Conservation (phyloP, 495 filamentous ascomycete genomes). For the Entonaema liquescens region DNA sequence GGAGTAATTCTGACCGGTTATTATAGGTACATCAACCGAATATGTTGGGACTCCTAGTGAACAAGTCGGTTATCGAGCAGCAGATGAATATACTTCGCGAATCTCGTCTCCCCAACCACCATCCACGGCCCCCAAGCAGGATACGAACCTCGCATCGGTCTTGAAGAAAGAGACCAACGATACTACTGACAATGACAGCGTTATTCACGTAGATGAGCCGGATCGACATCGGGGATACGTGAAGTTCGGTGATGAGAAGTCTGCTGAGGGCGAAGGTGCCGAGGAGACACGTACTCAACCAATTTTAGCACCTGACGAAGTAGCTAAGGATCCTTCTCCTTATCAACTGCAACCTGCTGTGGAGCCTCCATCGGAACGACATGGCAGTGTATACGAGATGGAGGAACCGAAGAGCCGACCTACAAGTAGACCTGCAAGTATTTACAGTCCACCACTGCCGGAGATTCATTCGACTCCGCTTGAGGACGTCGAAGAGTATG, state of each 20-base stretch:
- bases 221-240: conserved; percentile 65
- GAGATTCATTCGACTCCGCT: conserved; percentile 73
- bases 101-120: conserved; percentile 69
- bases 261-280: conserved; percentile 57
- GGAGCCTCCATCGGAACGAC: conserved; percentile 69
- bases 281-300: conserved; percentile 70
- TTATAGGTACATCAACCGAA: conserved; percentile 53
- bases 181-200: conserved; percentile 55
- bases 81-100: conserved; percentile 78
- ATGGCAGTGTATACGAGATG: conserved; percentile 66
- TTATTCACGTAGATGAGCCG: conserved; percentile 83
- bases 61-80: conserved; percentile 81
- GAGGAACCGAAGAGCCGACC: conserved; percentile 69
- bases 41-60: conserved; percentile 74
- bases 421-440: conserved; percentile 73
- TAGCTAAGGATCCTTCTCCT: conserved; percentile 74
- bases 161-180: conserved; percentile 30
- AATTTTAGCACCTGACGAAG: conserved; percentile 91
- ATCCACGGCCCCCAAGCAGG: conserved; percentile 50
- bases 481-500: conserved; percentile 92
- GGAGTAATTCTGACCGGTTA: conserved; percentile 49
- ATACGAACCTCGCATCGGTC: conserved; percentile 33
- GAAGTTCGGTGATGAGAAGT: conserved; percentile 55
- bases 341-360: conserved; percentile 70
- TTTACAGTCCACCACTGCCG: conserved; percentile 51